A percentile compares a stretch with the other conserved stretches of the same genome.
Evolutionary conservation across 2,329 filamentous ascomycete species (phyloP).

Genomic region (Apiospora marii): DNA sequence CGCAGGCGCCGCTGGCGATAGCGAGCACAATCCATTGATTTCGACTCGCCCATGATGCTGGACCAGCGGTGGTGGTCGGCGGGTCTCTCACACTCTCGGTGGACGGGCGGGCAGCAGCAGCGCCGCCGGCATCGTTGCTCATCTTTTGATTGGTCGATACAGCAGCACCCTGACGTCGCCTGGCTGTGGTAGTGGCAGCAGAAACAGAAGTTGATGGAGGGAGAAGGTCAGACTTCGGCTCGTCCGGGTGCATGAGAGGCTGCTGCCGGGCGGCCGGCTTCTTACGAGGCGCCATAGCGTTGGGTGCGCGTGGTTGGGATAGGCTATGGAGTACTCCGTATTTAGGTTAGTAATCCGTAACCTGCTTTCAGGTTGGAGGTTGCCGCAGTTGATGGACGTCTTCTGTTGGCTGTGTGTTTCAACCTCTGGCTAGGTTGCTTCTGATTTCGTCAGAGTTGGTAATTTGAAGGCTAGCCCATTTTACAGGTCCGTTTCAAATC

Average conservation of each 20-base stretch:
- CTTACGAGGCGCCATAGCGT: constrained; percentile 13
- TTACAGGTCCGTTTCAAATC: background rate
- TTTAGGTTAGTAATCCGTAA: constrained; percentile 4
- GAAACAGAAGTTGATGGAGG: constrained; percentile 7
- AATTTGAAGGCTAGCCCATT: background rate
- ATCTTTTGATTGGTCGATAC: constrained; percentile 11
- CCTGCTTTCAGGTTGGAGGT: background rate
- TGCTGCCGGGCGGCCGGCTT: constrained; percentile 15
- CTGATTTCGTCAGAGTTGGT: constrained; percentile 2
- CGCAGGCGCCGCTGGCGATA: constrained; percentile 77
- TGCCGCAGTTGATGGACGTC: background rate
- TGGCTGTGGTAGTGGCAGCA: background rate
- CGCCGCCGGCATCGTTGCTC: background rate
- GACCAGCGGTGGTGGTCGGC: background rate
- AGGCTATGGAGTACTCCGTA: background rate
- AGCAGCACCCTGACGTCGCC: constrained; percentile 1
- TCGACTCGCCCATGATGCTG: constrained; percentile 36
- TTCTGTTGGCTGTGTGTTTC: background rate
- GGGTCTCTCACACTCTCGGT: background rate
- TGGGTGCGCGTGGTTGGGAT: background rate
- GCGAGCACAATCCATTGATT: constrained; percentile 73
- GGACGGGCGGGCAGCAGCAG: background rate
- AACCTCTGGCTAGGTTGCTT: background rate
- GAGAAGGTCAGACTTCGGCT: background rate
- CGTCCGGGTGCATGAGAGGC: background rate